These are phyloP conservation scores for Aspergillus oerlinghausenensis DNA, from an alignment of 2,329 filamentous ascomycete genomes.

Conservation along the genomic window DNA sequence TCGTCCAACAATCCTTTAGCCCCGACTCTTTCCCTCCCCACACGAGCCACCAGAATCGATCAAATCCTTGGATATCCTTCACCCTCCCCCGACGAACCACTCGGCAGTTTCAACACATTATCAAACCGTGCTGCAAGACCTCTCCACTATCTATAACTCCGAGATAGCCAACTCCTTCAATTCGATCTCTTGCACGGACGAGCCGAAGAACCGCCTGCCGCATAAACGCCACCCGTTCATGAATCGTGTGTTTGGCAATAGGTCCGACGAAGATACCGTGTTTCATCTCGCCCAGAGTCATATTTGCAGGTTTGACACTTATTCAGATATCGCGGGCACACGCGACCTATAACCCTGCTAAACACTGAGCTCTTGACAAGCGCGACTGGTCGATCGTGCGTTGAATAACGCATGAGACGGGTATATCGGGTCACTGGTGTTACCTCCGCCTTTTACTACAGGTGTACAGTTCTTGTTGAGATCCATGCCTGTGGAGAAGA, in stretches of 20 bases:
- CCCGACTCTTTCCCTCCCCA: constrained; percentile 9
- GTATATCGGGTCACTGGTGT: background rate
- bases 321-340: constrained; percentile 41
- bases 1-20: constrained; percentile 22
- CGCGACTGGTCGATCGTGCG: constrained; percentile 34
- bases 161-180: constrained; percentile 19
- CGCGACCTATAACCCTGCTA: constrained; percentile 42
- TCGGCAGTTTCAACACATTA: background rate
- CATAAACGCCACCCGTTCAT: constrained; percentile 37
- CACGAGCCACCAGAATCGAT: constrained; percentile 24
- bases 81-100: background rate
- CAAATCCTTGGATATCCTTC: constrained; percentile 30
- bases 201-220: constrained; percentile 38
- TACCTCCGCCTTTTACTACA: constrained; percentile 7
- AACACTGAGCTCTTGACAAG: constrained; percentile 42
- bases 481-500: constrained; percentile 43
- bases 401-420: constrained; percentile 29
- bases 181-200: constrained; percentile 26
- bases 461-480: constrained; percentile 20
- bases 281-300: constrained; percentile 40
- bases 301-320: constrained; percentile 9
- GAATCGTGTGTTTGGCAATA: constrained; percentile 38
- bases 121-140: background rate
- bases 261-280: constrained; percentile 36
- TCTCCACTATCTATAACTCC: constrained; percentile 14